Evolutionary conservation across 2,329 filamentous ascomycete species (phyloP), one percentile per base, ranked within the genome.

Genomic region (Exophiala mesophila): DNA sequence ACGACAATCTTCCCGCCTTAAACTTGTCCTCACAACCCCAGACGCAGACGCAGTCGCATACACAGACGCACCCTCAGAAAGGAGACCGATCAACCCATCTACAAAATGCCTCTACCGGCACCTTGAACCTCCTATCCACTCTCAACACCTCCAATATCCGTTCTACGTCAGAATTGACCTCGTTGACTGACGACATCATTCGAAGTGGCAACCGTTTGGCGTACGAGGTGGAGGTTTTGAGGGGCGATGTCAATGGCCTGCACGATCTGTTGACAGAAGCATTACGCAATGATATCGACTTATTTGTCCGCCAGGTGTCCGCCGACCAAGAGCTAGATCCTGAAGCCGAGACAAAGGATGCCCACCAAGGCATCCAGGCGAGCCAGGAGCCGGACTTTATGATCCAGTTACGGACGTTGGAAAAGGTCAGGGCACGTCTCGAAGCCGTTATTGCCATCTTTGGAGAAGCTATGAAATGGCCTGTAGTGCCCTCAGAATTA

Each of bases 391-490:
- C 83, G 2, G 68, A 73, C 21, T 87, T 83, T 63, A 83, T 96
- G 52, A 76, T 76, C 38, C 83, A 88, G 53, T 73, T 98, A 41
- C 85, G 86, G 54, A 94, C 84, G 10, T 73, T 98, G 26, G 86
- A 84, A 3, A 76, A 84, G 30, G 88, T 97, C 19, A 85, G 89
- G 37, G 69, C 78, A 2, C 83, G 88, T n/a, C 75, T 98, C 12
- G 89, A 97, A 52, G 77, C 81, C 1, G 89, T 97, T 17, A 88
- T 97, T 58, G 85, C 86, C 62, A 84, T 83, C 1, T 98, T 98
- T 62, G 90, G 89, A 29, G 84, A 94, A 56, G 90, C 92, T 21
- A 95, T 97, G 86, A 84, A 94, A 55, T 97, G 94, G 75, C 84
- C 87, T 1, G 80, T 96, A 36, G 87, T 90, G 1, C 89, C 90